Evolutionary conservation across 2,329 filamentous ascomycete species (phyloP).

Genomic region (Phialophora tarda): DNA sequence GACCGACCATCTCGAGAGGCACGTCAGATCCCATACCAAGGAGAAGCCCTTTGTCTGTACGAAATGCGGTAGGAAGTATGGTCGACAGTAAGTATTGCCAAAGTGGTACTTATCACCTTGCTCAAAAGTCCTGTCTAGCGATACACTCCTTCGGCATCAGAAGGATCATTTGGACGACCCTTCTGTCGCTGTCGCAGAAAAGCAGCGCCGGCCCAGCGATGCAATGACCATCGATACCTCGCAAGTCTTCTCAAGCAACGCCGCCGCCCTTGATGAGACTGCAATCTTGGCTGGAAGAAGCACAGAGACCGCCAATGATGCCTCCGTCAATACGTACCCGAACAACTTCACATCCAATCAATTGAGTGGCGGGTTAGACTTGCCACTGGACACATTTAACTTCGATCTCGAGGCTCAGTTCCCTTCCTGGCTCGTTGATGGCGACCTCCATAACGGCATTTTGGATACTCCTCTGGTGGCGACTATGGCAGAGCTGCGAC

Average conservation of each 20-base stretch:
- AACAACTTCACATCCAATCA: slow-evolving; percentile 13
- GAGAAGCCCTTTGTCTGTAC: slow-evolving; percentile 43
- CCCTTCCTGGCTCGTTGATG: slow-evolving; percentile 33
- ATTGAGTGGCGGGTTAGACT: slow-evolving; percentile 18
- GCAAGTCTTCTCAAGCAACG: slow-evolving; percentile 9
- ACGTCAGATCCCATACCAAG: slow-evolving; percentile 44
- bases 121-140: slow-evolving; percentile 22
- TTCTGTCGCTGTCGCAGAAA: slow-evolving; percentile 4
- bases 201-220: background rate
- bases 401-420: slow-evolving; percentile 34
- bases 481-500: slow-evolving; percentile 32
- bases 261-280: slow-evolving; percentile 4
- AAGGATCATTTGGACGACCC: slow-evolving; percentile 30
- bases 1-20: slow-evolving; percentile 44
- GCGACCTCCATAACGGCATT: slow-evolving; percentile 30
- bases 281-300: slow-evolving; percentile 3
- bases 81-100: slow-evolving; percentile 31
- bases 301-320: slow-evolving; percentile 2
- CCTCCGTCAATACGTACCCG: slow-evolving; percentile 18
- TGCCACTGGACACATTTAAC: slow-evolving; percentile 25
- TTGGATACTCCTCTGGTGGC: slow-evolving; percentile 33
- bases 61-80: slow-evolving; percentile 35
- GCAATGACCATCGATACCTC: slow-evolving; percentile 2
- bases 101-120: background rate
- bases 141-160: slow-evolving; percentile 35